phyloP scores from a whole-genome alignment of 495 filamentous ascomycete genomes.

The Neurospora sublineolata region DNA sequence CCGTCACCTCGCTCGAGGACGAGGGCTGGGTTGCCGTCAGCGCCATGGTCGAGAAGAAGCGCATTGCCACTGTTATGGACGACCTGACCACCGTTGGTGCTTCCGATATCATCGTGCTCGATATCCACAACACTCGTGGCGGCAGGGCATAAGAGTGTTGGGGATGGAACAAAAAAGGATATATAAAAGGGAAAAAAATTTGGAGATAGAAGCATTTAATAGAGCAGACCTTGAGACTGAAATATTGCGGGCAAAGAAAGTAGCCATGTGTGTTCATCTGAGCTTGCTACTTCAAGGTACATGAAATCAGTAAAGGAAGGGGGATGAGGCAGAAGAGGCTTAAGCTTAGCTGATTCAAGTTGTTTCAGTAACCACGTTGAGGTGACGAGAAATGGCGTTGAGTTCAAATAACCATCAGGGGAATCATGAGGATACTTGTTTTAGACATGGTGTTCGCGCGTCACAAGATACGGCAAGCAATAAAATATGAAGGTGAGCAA shows the following conservation, averaged over 20 bases:
- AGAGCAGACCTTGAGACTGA: too few relatives aligned
- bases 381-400: not conserved
- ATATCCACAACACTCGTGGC: slow-evolving; percentile 72
- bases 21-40: slow-evolving; percentile 87
- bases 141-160: slow-evolving; percentile 3
- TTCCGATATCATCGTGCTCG: slow-evolving; percentile 74
- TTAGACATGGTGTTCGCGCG: not conserved
- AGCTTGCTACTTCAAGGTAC: not conserved
- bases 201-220: not conserved
- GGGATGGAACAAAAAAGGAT: not conserved
- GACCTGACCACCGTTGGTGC: slow-evolving; percentile 69
- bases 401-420: not conserved
- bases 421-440: not conserved
- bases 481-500: too few relatives aligned
- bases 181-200: not conserved
- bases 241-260: not conserved
- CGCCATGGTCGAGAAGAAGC: slow-evolving; percentile 88
- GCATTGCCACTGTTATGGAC: slow-evolving; percentile 85
- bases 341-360: not conserved
- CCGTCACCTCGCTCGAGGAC: slow-evolving; percentile 75
- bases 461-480: not conserved
- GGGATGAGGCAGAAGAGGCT: not conserved
- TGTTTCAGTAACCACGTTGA: not conserved
- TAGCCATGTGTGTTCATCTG: not conserved
- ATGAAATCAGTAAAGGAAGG: not conserved